These are phyloP conservation scores for Suhomyces faveliae DNA, from an alignment of 805 yeast species.

Conservation along the genomic window DNA sequence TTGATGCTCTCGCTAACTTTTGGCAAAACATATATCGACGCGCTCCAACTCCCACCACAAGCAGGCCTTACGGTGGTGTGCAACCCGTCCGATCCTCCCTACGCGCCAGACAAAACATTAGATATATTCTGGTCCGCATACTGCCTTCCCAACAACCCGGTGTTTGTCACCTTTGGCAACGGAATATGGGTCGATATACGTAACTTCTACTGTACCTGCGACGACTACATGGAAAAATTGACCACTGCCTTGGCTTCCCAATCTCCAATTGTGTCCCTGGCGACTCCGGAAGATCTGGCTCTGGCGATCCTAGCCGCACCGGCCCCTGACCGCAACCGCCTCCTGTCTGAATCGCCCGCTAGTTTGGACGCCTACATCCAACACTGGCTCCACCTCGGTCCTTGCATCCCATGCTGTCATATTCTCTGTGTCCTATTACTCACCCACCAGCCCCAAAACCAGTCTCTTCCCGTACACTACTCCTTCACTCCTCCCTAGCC, in stretches of 20 bases:
- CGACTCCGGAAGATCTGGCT: background rate
- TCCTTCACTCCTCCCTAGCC: background rate
- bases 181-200: conserved; percentile 17
- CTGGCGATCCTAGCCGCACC: background rate
- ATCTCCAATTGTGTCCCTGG: background rate
- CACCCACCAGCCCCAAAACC: background rate
- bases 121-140: background rate
- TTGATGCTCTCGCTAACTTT: conserved; percentile 16
- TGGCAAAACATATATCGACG: conserved; percentile 18
- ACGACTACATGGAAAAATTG: conserved; percentile 15
- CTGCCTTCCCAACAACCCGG: background rate
- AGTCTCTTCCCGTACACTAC: background rate
- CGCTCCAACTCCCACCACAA: conserved; percentile 14
- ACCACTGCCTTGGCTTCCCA: background rate
- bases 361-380: background rate
- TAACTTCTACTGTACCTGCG: conserved; percentile 35
- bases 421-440: background rate
- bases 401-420: background rate
- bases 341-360: background rate
- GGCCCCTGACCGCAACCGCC: background rate
- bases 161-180: background rate
- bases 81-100: background rate
- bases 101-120: background rate
- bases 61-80: background rate
- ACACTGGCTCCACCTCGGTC: background rate